Conservation (phyloP, 2,329 filamentous ascomycete species). For the Exophiala xenobiotica region DNA sequence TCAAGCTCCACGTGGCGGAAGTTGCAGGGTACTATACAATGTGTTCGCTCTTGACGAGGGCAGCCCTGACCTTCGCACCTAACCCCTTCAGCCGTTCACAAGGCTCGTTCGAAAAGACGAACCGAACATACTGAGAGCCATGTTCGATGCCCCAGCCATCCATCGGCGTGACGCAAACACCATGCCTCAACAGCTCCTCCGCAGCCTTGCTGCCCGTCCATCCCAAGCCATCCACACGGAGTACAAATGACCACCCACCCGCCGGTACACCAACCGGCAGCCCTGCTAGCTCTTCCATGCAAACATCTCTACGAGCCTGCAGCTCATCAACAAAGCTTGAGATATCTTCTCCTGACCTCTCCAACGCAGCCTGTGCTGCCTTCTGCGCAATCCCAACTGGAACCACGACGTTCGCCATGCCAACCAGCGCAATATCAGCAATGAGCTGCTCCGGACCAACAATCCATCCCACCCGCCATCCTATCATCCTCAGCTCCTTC, state of each 20-base stretch:
- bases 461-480: constrained; percentile 21
- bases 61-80: constrained; percentile 11
- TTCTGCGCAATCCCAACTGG: constrained; percentile 19
- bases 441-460: constrained; percentile 14
- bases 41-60: no score
- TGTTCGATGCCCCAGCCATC: constrained; percentile 8
- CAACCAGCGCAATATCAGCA: constrained; percentile 13
- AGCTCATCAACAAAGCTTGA: constrained; percentile 11
- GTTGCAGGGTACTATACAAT: no score
- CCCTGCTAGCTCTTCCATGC: constrained; percentile 10
- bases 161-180: constrained; percentile 17
- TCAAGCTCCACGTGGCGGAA: no score
- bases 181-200: constrained; percentile 8
- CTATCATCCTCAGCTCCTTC: constrained; percentile 21
- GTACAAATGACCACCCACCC: constrained; percentile 14
- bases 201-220: constrained; percentile 7
- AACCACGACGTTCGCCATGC: constrained; percentile 21
- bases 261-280: constrained; percentile 11
- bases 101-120: constrained; percentile 21
- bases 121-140: constrained; percentile 14
- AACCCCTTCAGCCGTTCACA: constrained; percentile 11
- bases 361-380: constrained; percentile 8
- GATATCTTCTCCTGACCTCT: constrained; percentile 5
- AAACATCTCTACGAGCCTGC: constrained; percentile 14
- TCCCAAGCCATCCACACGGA: constrained; percentile 10